Evolutionary conservation across 768 basidiomycete genomes (phyloP).

Genomic region (Scleroderma bovista): DNA sequence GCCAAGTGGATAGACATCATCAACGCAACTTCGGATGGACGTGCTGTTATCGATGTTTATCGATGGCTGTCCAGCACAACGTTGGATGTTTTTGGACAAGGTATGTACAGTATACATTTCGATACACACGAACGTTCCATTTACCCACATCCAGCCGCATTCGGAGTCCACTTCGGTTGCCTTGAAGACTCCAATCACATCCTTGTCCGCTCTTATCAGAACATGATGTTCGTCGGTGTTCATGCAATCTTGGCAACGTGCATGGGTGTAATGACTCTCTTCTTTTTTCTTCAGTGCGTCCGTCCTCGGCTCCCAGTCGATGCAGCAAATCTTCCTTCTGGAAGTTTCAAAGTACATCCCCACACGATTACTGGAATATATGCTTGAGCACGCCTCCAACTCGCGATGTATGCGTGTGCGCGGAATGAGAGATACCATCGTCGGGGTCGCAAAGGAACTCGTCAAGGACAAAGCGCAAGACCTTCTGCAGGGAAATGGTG

Average conservation of each 20-base stretch:
- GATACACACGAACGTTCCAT: background rate
- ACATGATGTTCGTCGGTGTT: conserved; percentile 36
- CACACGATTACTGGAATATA: conserved; percentile 31
- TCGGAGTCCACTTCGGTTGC: conserved; percentile 52
- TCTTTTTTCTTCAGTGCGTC: conserved; percentile 34
- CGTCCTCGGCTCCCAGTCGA: conserved; percentile 39
- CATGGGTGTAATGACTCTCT: background rate
- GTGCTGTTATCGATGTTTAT: conserved; percentile 31
- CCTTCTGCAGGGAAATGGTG: conserved; percentile 29
- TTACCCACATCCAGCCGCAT: conserved; percentile 14
- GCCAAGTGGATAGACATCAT: conserved; percentile 38
- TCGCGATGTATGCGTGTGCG: conserved; percentile 26
- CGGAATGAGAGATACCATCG: conserved; percentile 28
- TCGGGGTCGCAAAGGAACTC: conserved; percentile 30
- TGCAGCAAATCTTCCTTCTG: background rate
- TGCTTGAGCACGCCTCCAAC: background rate
- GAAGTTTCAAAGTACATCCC: conserved; percentile 25
- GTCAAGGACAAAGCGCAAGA: conserved; percentile 31
- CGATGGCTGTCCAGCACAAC: conserved; percentile 60
- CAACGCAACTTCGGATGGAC: conserved; percentile 20
- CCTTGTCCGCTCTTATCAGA: conserved; percentile 50
- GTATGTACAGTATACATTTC: conserved; percentile 11
- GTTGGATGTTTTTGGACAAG: conserved; percentile 65
- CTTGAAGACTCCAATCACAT: conserved; percentile 45
- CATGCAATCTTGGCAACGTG: background rate